Evolutionary conservation across 306 rosid species (phyloP), one percentile per base, ranked within the genome.

Genomic region (Quercus glauca): DNA sequence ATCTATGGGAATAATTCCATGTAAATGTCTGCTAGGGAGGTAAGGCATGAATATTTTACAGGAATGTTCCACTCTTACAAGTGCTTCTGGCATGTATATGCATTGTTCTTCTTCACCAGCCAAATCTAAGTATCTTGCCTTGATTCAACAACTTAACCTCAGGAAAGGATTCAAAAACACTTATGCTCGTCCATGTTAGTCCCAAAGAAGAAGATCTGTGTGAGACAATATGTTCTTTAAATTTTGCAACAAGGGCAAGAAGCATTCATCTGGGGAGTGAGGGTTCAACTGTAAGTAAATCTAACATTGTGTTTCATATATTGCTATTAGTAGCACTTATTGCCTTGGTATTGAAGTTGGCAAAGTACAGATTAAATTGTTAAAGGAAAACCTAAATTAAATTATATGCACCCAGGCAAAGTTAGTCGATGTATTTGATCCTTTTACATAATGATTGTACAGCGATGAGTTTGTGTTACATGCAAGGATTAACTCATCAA

Each of bases 131-230:
- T 71, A 49, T 35, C 65, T 64, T 75, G 23, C 71, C 73, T 73
- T 35, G 28, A 72, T 17, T 14, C 51, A 35, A 67, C 52, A 67
- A 58, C 20, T 10, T 20, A 33, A 55, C n/a, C 53, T 73, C 84
- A 84, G 87, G 87, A 68, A 78, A 68, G 79, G 84, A 77, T 77
- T 84, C 87, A 67, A 84, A 84, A 77, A 76, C 82, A 63, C 87
- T 84, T 71, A 80, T 84, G 84, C 78, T 84, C 31, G 87, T 80
- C 55, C 87, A 84, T 69, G 76, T 80, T 43, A 84, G 87, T 80
- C 82, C 82, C 65, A 84, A 73, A 58, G 87, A 84, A 77, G 84
- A 84, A 57, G 87, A 84, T 77, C 68, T 84, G 41, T 80, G 85
- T 29, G 87, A 84, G 73, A 84, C 87, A 76, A 61, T 80, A 55